Evolutionary conservation across 805 yeast species (phyloP), one percentile per base, ranked within the genome.

Genomic region (Candida glaebosa): DNA sequence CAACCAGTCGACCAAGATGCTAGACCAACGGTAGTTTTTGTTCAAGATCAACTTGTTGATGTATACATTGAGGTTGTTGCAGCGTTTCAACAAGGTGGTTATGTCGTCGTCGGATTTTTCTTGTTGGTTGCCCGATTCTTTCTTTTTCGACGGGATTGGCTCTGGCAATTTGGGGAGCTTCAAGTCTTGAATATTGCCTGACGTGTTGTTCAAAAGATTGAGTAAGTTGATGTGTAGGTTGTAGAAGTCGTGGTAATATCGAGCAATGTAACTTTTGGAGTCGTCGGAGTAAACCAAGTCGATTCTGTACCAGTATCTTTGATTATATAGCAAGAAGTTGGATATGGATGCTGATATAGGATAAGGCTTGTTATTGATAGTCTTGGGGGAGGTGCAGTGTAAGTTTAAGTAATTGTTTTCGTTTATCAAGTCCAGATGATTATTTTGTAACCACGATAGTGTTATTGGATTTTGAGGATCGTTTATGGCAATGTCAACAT

Each of bases 401-500:
- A 51, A 48, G 34, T 63, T 61, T 45, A 60, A 48, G 42, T 60
- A 63, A 18, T 54, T 49, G 37, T 47, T 46, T n/a, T 54, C 56
- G 24, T 50, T 39, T 19, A 45, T 38, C 12, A 51, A 41, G 35
- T 51, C 49, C 16, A 36, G 38, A 28, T 9, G 10, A 3, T 37
- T 26, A 9, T 14, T 15, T 31, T 54, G 60, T 26, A 69, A 51
- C 74, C 74, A 69, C 39, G 45, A 50, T 34, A 60, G 47, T 5
- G 69, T 62, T 18, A 69, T 49, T n/a, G 73, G 75, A 42, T 64
- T 60, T 22, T 56, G 45, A 18, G 58, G 49, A 50, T 67, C 72
- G 41, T 68, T 67, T 20, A 65, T 62, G n/a, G 73, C 76, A 18
- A 73, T 71, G 38, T 66, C 73, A 17, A 69, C 75, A 49, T 72